Conservation (phyloP, 768 basidiomycete species). For the Gymnopilus junonius region DNA sequence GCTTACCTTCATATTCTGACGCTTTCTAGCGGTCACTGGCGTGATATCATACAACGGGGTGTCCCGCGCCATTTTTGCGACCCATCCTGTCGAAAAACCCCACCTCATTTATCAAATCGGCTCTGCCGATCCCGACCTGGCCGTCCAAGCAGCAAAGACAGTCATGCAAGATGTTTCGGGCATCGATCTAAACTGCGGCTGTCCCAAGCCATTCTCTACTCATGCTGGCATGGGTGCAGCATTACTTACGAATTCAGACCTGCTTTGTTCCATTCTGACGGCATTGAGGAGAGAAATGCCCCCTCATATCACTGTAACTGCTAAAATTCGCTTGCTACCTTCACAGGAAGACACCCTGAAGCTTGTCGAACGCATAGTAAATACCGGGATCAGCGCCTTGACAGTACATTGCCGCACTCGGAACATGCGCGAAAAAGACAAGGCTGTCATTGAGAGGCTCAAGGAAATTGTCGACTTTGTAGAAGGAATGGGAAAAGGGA, state of each 20-base stretch:
- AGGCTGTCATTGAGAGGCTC: slow-evolving; percentile 78
- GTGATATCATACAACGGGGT: slow-evolving; percentile 87
- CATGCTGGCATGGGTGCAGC: slow-evolving; percentile 97
- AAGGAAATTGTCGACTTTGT: slow-evolving; percentile 89
- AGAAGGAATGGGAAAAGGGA: slow-evolving; percentile 66
- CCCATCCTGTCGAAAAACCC: slow-evolving; percentile 93
- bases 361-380: slow-evolving; percentile 86
- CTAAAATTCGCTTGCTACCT: slow-evolving; percentile 90
- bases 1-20: neutral
- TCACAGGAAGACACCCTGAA: slow-evolving; percentile 86
- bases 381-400: slow-evolving; percentile 85
- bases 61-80: slow-evolving; percentile 85
- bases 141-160: slow-evolving; percentile 87
- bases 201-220: slow-evolving; percentile 95
- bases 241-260: slow-evolving; percentile 87
- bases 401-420: slow-evolving; percentile 96
- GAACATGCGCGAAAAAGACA: slow-evolving; percentile 85
- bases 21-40: slow-evolving; percentile 73
- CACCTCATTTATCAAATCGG: slow-evolving; percentile 97
- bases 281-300: slow-evolving; percentile 77
- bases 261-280: slow-evolving; percentile 86
- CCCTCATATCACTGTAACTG: slow-evolving; percentile 83
- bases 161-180: slow-evolving; percentile 91
- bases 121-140: slow-evolving; percentile 85
- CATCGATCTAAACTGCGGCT: slow-evolving; percentile 97